phyloP scores from a whole-genome alignment of 1,284 basidiomycete genomes.

The Apiotrichum gracile region DNA sequence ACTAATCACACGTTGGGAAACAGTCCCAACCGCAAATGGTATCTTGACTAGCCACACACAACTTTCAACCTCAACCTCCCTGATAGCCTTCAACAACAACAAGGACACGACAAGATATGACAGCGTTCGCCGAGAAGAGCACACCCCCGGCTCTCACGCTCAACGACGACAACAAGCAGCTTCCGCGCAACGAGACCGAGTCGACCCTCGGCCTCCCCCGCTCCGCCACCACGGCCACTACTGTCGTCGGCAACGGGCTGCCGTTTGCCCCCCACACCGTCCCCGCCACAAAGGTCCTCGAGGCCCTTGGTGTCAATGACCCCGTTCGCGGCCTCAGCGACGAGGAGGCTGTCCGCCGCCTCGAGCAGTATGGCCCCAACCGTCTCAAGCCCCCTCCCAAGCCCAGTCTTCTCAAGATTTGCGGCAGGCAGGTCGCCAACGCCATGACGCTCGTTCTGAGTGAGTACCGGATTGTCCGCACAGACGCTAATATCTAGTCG shows the following conservation, averaged over 20 bases:
- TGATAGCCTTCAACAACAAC: not conserved
- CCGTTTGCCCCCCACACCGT: conserved; percentile 39
- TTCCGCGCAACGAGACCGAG: not conserved
- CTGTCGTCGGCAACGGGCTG: conserved; percentile 7
- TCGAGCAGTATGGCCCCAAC: conserved; percentile 46
- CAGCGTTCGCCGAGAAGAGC: not conserved
- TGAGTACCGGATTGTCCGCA: conserved; percentile 19
- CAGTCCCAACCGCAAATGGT: not conserved
- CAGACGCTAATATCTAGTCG: conserved; percentile 47
- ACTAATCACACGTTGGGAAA: not conserved
- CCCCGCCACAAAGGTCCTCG: conserved; percentile 32
- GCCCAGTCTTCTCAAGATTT: conserved; percentile 34
- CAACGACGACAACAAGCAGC: not conserved
- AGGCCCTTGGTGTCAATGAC: conserved; percentile 34
- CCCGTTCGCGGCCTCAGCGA: conserved; percentile 33
- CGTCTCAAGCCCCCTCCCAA: conserved; percentile 45
- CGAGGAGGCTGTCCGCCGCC: conserved; percentile 25
- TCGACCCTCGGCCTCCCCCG: not conserved
- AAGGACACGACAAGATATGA: not conserved
- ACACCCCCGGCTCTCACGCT: not conserved
- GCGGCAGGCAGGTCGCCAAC: conserved; percentile 43
- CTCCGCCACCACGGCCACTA: not conserved
- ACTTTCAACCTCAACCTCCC: not conserved
- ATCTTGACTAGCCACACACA: not conserved
- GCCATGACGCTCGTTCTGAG: conserved; percentile 46